Conservation (phyloP, 257 asterid species). For the Sherardia arvensis region DNA sequence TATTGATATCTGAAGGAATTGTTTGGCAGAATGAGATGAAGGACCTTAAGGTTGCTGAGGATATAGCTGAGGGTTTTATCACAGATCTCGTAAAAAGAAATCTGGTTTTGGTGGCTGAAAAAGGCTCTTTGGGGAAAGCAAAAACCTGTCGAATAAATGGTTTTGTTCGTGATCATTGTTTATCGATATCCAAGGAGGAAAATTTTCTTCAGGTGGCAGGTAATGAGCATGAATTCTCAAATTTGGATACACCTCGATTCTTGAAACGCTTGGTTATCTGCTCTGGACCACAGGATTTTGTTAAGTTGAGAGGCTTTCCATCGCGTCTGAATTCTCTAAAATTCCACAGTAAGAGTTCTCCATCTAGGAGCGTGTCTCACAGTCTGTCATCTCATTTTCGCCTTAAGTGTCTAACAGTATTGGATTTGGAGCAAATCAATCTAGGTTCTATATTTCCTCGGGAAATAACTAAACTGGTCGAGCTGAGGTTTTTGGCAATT, state of each 20-base stretch:
- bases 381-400: too few relatives aligned
- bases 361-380: too few relatives aligned
- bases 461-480: too few relatives aligned
- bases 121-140: not conserved
- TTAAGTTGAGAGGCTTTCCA: not conserved
- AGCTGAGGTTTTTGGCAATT: too few relatives aligned
- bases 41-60: not conserved
- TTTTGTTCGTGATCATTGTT: not conserved
- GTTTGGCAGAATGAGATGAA: too few relatives aligned
- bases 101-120: not conserved
- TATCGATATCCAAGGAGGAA: not conserved
- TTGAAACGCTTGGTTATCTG: not conserved
- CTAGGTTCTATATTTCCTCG: too few relatives aligned
- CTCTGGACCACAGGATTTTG: not conserved
- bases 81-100: not conserved
- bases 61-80: not conserved
- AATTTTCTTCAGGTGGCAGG: not conserved
- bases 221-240: not conserved
- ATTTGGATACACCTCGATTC: not conserved
- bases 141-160: not conserved
- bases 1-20: not conserved
- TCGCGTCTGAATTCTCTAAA: too few relatives aligned
- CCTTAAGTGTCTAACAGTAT: too few relatives aligned
- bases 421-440: too few relatives aligned
- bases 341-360: too few relatives aligned